These are phyloP conservation scores for Glomus cerebriforme DNA, from an alignment of 192 early-diverging fungal genomes.

Conservation along the genomic window DNA sequence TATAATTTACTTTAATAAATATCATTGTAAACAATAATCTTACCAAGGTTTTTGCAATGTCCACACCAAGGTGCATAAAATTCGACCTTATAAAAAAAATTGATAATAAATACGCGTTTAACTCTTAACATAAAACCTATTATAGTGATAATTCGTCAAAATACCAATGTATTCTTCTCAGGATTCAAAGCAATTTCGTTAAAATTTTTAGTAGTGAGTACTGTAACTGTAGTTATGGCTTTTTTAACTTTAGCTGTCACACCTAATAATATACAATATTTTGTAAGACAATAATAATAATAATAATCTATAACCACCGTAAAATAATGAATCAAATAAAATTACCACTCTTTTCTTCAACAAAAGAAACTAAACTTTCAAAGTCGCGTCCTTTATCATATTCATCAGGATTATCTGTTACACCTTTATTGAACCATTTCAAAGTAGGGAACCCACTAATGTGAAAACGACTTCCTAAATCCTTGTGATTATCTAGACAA, in stretches of 20 bases:
- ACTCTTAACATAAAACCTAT: background rate
- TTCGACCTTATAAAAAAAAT: slow-evolving; percentile 54
- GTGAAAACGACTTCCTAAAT: slow-evolving; percentile 74
- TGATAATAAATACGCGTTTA: no score
- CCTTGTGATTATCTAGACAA: slow-evolving; percentile 72
- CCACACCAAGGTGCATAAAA: slow-evolving; percentile 96
- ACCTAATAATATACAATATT: slow-evolving; percentile 34
- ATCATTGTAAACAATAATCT: background rate
- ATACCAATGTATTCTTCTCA: slow-evolving; percentile 72
- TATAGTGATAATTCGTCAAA: background rate
- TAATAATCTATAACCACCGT: background rate
- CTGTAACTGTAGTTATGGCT: slow-evolving; percentile 62
- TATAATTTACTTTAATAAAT: background rate
- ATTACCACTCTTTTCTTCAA: slow-evolving; percentile 80
- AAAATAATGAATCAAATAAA: background rate
- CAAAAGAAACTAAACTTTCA: slow-evolving; percentile 71
- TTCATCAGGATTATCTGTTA: slow-evolving; percentile 68
- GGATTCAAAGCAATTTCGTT: slow-evolving; percentile 72
- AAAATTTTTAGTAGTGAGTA: slow-evolving; percentile 76
- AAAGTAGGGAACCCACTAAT: slow-evolving; percentile 88
- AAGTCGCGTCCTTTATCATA: slow-evolving; percentile 85
- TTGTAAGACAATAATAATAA: background rate
- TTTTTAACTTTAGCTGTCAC: slow-evolving; percentile 73
- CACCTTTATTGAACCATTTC: slow-evolving; percentile 92
- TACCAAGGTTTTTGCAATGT: slow-evolving; percentile 71